These are phyloP conservation scores for Aspergillus homomorphus DNA, from an alignment of 495 filamentous ascomycete species.

Conservation along the genomic window DNA sequence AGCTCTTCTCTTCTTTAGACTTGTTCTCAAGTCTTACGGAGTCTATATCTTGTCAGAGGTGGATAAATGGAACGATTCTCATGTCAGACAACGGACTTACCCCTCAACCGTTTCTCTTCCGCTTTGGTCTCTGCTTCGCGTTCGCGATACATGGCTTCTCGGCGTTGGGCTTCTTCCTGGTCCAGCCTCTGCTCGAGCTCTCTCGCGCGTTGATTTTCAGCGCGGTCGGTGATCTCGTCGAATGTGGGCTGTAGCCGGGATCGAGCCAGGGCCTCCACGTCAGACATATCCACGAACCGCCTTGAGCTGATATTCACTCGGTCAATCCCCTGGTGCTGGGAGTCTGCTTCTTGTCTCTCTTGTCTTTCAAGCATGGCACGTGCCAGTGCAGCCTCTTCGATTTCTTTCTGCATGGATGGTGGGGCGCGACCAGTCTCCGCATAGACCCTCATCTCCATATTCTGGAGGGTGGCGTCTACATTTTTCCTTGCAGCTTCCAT, in stretches of 20 bases:
- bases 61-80: neutral
- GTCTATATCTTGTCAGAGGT: constrained; percentile 39
- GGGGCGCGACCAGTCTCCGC: constrained; percentile 73
- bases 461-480: constrained; percentile 70
- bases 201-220: constrained; percentile 61
- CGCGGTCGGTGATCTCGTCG: constrained; percentile 81
- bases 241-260: constrained; percentile 80
- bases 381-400: constrained; percentile 71
- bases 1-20: constrained; percentile 26
- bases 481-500: constrained; percentile 80
- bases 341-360: constrained; percentile 61
- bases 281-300: constrained; percentile 71
- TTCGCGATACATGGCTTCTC: constrained; percentile 46
- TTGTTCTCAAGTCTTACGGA: constrained; percentile 32
- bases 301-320: constrained; percentile 80
- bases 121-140: constrained; percentile 53
- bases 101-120: constrained; percentile 50
- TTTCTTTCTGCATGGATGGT: constrained; percentile 65
- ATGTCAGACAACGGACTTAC: constrained; percentile 30
- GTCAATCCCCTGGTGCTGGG: constrained; percentile 51
- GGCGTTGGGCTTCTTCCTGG: constrained; percentile 46
- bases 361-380: constrained; percentile 46
- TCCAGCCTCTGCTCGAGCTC: constrained; percentile 57
- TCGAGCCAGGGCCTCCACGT: constrained; percentile 77
- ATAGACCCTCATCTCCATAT: constrained; percentile 76